Base-by-base conservation (phyloP, 371 early-diverging fungal species). In the Aphelidium insulamus region DNA sequence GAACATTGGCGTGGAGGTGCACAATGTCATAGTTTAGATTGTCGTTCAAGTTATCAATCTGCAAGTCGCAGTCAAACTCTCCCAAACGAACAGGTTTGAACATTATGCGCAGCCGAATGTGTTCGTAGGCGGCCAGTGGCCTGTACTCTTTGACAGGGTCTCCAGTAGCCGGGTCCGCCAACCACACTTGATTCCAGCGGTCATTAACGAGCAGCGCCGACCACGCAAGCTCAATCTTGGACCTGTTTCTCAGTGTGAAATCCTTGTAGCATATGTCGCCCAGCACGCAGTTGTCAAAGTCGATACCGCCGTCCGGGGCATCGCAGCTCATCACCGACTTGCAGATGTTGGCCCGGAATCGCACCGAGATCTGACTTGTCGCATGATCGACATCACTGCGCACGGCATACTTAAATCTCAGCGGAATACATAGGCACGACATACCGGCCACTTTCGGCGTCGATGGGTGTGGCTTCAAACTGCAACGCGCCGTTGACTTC, bases 141-240 rank as follows among this genome's bases (percentile, higher is more conserved):
- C n/a, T n/a, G n/a, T n/a, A n/a, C n/a, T n/a, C n/a, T n/a, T n/a
- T n/a, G n/a, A n/a, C n/a, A n/a, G n/a, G n/a, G n/a, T n/a, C n/a
- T n/a, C n/a, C n/a, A n/a, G n/a, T n/a, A n/a, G n/a, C n/a, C n/a
- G n/a, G n/a, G n/a, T n/a, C n/a, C n/a, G n/a, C n/a, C n/a, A n/a
- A n/a, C n/a, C n/a, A n/a, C n/a, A n/a, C n/a, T n/a, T n/a, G n/a
- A n/a, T n/a, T n/a, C n/a, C n/a, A n/a, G n/a, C n/a, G n/a, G n/a
- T n/a, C n/a, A n/a, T n/a, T n/a, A n/a, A n/a, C n/a, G n/a, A n/a
- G n/a, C n/a, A n/a, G n/a, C n/a, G n/a, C n/a, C n/a, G n/a, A n/a
- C 88, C 88, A 94, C 40, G 73, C 77, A 4, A 94, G 57, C 18
- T 79, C 80, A 28, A 90, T 83, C 36, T 78, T 85, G 7, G 86